Evolutionary conservation across 805 yeast genomes (phyloP).

Genomic region (Yarrowia osloensis): DNA sequence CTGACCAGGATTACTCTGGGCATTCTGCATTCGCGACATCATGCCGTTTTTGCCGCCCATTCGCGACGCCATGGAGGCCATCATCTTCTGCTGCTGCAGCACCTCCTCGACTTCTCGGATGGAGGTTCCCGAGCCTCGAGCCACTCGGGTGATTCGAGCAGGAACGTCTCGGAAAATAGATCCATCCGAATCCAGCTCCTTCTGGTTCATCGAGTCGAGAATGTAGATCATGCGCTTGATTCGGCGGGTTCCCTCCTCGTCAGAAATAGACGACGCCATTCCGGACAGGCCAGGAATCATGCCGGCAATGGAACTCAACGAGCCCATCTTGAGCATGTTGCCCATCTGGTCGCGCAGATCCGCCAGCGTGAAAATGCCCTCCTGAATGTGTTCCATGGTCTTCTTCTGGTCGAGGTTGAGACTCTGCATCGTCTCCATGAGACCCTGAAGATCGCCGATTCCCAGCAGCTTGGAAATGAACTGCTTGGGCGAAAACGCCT

Average conservation of each 20-base stretch:
- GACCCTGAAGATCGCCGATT: constrained; percentile 91
- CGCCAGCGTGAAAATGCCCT: constrained; percentile 88
- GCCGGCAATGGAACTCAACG: constrained; percentile 86
- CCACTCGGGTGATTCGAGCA: constrained; percentile 81
- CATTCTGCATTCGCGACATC: constrained; percentile 48
- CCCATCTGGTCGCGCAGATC: constrained; percentile 95
- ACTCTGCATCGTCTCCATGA: constrained; percentile 90
- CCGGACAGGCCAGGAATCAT: constrained; percentile 93
- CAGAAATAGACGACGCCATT: constrained; percentile 84
- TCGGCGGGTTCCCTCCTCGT: constrained; percentile 83
- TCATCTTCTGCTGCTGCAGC: constrained; percentile 84
- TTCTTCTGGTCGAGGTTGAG: constrained; percentile 86
- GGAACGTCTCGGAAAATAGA: constrained; percentile 77
- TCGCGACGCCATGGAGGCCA: constrained; percentile 68
- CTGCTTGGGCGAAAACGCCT: constrained; percentile 83
- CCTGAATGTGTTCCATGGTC: constrained; percentile 81
- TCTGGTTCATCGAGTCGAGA: constrained; percentile 93
- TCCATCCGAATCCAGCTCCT: constrained; percentile 91
- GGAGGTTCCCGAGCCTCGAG: constrained; percentile 90
- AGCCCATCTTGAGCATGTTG: constrained; percentile 95
- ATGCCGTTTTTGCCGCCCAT: constrained; percentile 57
- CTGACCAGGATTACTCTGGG: constrained; percentile 43
- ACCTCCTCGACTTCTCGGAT: constrained; percentile 93
- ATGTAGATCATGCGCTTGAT: constrained; percentile 87
- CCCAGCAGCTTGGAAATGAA: constrained; percentile 92